Evolutionary conservation across 2,329 filamentous ascomycete genomes (phyloP).

Genomic region (Cryphonectria naterciae): DNA sequence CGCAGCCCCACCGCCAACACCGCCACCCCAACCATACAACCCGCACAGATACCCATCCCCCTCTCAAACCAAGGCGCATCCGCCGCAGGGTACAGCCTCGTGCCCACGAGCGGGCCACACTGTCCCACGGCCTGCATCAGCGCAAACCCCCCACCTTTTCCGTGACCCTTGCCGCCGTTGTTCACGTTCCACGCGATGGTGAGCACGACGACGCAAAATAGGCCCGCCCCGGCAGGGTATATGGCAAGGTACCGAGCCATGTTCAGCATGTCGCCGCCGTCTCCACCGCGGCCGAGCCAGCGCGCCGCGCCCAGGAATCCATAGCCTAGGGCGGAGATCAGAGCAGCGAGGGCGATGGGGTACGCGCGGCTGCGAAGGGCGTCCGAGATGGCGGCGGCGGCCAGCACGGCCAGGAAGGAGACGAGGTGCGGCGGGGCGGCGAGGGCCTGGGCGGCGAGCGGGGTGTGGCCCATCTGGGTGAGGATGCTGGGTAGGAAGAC

Average conservation of each 20-base stretch:
- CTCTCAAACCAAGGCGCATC: conserved; percentile 65
- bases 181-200: conserved; percentile 90
- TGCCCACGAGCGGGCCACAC: conserved; percentile 74
- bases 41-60: conserved; percentile 67
- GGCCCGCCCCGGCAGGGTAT: conserved; percentile 78
- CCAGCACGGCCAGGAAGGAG: conserved; percentile 72
- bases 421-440: conserved; percentile 80
- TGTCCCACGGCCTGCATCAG: conserved; percentile 83
- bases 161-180: conserved; percentile 68
- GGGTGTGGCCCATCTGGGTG: conserved; percentile 72
- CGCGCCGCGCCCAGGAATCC: conserved; percentile 63
- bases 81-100: conserved; percentile 63
- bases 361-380: conserved; percentile 62
- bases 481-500: conserved; percentile 87
- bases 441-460: conserved; percentile 73
- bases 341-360: conserved; percentile 70
- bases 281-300: conserved; percentile 51
- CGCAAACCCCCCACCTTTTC: conserved; percentile 75
- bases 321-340: conserved; percentile 65
- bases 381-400: conserved; percentile 76
- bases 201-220: conserved; percentile 82
- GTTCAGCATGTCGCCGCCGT: conserved; percentile 4
- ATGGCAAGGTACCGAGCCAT: conserved; percentile 72
- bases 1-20: conserved; percentile 58
- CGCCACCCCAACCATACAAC: conserved; percentile 65